phyloP scores from a whole-genome alignment of 2,329 filamentous ascomycete species.

The Hypomyces perniciosus region DNA sequence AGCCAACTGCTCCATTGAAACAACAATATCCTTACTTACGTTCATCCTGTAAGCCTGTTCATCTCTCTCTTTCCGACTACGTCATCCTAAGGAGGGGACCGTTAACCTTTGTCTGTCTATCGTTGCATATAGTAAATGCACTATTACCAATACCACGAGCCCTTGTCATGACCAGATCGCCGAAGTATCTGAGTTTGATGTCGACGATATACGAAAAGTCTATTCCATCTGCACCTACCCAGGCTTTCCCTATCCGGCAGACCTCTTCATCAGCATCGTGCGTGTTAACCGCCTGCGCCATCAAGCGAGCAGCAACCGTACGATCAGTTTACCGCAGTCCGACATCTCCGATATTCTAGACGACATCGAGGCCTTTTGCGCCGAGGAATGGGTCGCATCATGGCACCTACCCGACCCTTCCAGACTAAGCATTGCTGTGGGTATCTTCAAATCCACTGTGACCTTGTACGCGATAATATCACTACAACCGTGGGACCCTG shows the following conservation, averaged over 20 bases:
- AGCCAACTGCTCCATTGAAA: background rate
- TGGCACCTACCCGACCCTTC: background rate
- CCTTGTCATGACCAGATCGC: background rate
- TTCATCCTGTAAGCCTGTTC: background rate
- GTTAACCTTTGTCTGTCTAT: background rate
- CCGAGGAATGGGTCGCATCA: background rate
- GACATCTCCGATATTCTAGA: background rate
- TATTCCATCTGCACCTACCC: background rate
- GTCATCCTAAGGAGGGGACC: background rate
- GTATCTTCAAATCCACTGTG: background rate
- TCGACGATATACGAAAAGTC: background rate
- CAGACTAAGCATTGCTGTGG: background rate
- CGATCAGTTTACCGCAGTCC: background rate
- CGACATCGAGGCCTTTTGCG: background rate
- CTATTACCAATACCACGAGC: conserved; percentile 1
- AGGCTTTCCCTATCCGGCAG: background rate
- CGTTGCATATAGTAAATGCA: background rate
- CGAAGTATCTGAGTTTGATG: background rate
- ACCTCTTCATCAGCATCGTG: conserved; percentile 1
- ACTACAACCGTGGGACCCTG: background rate
- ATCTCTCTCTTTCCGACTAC: background rate
- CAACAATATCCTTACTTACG: background rate
- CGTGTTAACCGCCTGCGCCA: background rate
- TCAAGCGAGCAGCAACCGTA: background rate
- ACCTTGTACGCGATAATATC: background rate